Evolutionary conservation across 2,329 filamentous ascomycete genomes (phyloP).

Genomic region (Grosmannia huntii): DNA sequence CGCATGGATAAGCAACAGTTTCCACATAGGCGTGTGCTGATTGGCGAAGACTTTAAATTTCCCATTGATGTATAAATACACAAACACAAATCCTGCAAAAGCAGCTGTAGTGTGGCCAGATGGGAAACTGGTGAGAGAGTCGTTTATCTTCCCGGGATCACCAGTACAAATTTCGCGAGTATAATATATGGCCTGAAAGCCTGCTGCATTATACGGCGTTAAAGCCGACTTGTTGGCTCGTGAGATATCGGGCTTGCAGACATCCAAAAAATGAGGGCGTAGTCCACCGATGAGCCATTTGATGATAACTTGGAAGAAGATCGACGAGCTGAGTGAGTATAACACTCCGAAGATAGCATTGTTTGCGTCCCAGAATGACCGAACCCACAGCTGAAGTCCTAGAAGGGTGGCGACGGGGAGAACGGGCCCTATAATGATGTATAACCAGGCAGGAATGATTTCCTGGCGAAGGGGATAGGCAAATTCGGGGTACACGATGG

Average conservation of each 20-base stretch:
- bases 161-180: slow-evolving; percentile 59
- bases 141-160: slow-evolving; percentile 50
- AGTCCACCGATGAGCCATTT: slow-evolving; percentile 65
- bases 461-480: slow-evolving; percentile 59
- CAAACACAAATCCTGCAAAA: slow-evolving; percentile 57
- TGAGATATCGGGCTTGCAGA: slow-evolving; percentile 50
- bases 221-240: slow-evolving; percentile 22
- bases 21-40: slow-evolving; percentile 64
- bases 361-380: slow-evolving; percentile 58
- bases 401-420: slow-evolving; percentile 53
- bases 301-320: slow-evolving; percentile 66
- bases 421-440: slow-evolving; percentile 50
- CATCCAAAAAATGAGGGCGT: slow-evolving; percentile 58
- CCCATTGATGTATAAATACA: slow-evolving; percentile 63
- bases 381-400: slow-evolving; percentile 53
- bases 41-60: slow-evolving; percentile 66
- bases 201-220: slow-evolving; percentile 30
- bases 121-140: slow-evolving; percentile 58
- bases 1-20: slow-evolving; percentile 49
- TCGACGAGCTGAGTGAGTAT: slow-evolving; percentile 55
- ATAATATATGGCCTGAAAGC: slow-evolving; percentile 48
- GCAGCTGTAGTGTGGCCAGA: slow-evolving; percentile 63
- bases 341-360: slow-evolving; percentile 58
- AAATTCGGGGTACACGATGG: slow-evolving; percentile 58
- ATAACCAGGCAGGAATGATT: slow-evolving; percentile 58